phyloP scores from a whole-genome alignment of 352 stramenopile genomes.

The Pythium diclinum region DNA sequence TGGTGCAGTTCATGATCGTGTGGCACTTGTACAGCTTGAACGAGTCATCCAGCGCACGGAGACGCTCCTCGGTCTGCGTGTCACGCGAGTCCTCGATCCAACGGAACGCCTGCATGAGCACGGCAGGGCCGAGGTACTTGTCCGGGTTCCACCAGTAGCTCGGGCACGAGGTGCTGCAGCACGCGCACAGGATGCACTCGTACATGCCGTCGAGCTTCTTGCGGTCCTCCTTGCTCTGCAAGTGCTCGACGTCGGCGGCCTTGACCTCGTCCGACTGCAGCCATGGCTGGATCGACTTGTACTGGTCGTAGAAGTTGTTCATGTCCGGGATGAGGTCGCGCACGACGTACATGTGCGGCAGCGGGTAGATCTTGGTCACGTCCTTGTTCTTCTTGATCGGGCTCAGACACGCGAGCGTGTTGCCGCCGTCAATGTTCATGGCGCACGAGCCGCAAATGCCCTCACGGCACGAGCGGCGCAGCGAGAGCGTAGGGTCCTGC shows the following conservation, averaged over 20 bases:
- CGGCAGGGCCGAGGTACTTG: slow-evolving; percentile 92
- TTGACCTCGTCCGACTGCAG: slow-evolving; percentile 93
- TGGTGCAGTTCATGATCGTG: slow-evolving; percentile 99
- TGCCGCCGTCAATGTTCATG: slow-evolving; percentile 99
- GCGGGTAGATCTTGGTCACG: slow-evolving; percentile 97
- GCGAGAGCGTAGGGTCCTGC: slow-evolving; percentile 97
- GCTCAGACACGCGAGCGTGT: slow-evolving; percentile 97
- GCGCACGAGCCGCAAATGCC: slow-evolving; percentile 99
- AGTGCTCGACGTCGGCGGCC: slow-evolving; percentile 80
- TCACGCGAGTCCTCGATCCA: slow-evolving; percentile 99
- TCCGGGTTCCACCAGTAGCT: slow-evolving; percentile 99
- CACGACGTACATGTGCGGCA: slow-evolving; percentile 99
- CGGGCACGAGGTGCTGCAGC: slow-evolving; percentile 98
- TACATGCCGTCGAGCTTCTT: slow-evolving; percentile 99
- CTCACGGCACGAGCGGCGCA: slow-evolving; percentile 98
- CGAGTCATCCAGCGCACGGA: slow-evolving; percentile 95
- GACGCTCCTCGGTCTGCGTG: slow-evolving; percentile 94
- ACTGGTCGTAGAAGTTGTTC: slow-evolving; percentile 99
- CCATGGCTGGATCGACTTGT: slow-evolving; percentile 99
- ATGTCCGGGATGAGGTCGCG: slow-evolving; percentile 99
- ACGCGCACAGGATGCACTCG: slow-evolving; percentile 99
- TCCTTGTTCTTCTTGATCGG: slow-evolving; percentile 95
- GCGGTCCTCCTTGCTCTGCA: slow-evolving; percentile 94
- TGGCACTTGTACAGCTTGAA: slow-evolving; percentile 99
- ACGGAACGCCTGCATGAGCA: slow-evolving; percentile 94